Evolutionary conservation across 345 rosid genomes (phyloP).

Genomic region (Xanthoceras sorbifolium): DNA sequence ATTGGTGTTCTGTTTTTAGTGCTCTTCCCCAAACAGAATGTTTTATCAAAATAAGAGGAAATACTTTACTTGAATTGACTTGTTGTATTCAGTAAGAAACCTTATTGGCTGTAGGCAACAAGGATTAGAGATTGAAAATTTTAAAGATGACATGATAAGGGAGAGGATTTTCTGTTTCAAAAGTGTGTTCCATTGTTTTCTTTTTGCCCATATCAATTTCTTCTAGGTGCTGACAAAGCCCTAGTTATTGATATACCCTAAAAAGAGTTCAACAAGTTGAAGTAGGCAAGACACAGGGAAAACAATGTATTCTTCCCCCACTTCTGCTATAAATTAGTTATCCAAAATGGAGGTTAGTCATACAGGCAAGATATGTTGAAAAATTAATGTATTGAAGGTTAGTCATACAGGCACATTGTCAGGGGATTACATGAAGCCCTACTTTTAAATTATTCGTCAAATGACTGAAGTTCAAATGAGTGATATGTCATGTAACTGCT

Average conservation of each 20-base stretch:
- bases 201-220: not conserved
- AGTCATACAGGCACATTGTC: not conserved
- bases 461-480: not conserved
- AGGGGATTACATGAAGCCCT: not conserved
- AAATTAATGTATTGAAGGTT: not conserved
- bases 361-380: not conserved
- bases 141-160: not conserved
- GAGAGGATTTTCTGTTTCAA: not conserved
- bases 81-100: not conserved
- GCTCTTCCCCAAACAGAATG: not conserved
- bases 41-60: not conserved
- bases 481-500: not conserved
- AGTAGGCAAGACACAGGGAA: not conserved
- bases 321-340: not conserved
- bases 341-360: not conserved
- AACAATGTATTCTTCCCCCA: not conserved
- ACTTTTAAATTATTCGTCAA: not conserved
- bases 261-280: not conserved
- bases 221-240: not conserved
- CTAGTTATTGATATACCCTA: not conserved
- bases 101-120: not conserved
- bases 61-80: not conserved
- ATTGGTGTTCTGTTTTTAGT: too few relatives aligned
- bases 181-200: not conserved
- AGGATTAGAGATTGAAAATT: not conserved